Evolutionary conservation across 1,284 basidiomycete species (phyloP).

Genomic region (Irpex sp.): DNA sequence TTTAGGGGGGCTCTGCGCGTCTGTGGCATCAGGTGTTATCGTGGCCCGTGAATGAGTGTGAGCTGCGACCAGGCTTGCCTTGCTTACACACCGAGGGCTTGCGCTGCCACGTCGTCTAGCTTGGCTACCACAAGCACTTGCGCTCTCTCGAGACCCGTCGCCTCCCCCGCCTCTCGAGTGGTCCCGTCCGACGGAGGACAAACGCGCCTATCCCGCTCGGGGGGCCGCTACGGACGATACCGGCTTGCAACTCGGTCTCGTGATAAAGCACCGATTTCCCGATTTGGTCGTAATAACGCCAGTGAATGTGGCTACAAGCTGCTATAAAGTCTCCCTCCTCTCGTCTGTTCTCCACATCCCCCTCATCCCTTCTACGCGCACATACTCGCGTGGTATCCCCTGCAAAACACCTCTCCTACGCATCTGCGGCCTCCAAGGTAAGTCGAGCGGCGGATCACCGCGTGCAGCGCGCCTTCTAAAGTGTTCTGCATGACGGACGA

Average conservation of each 20-base stretch:
- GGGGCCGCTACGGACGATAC: slow-evolving; percentile 16
- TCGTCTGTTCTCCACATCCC: slow-evolving; percentile 4
- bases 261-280: slow-evolving; percentile 11
- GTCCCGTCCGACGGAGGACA: slow-evolving; percentile 2
- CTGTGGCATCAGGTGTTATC: background rate
- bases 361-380: slow-evolving; percentile 5
- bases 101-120: background rate
- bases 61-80: background rate
- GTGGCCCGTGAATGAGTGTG: background rate
- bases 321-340: slow-evolving; percentile 15
- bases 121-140: background rate
- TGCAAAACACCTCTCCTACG: background rate
- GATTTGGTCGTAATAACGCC: slow-evolving; percentile 10
- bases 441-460: background rate
- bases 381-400: background rate
- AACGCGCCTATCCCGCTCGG: slow-evolving; percentile 12
- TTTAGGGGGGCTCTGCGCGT: background rate
- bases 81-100: background rate
- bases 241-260: slow-evolving; percentile 11
- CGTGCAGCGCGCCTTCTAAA: background rate
- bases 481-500: slow-evolving; percentile 2
- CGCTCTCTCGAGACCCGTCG: background rate
- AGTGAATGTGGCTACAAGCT: slow-evolving; percentile 16
- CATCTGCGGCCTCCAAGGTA: slow-evolving; percentile 7
- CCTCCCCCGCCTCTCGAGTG: slow-evolving; percentile 3